Conservation (phyloP, 2,329 filamentous ascomycete species). For the Niveomyces coronatus region DNA sequence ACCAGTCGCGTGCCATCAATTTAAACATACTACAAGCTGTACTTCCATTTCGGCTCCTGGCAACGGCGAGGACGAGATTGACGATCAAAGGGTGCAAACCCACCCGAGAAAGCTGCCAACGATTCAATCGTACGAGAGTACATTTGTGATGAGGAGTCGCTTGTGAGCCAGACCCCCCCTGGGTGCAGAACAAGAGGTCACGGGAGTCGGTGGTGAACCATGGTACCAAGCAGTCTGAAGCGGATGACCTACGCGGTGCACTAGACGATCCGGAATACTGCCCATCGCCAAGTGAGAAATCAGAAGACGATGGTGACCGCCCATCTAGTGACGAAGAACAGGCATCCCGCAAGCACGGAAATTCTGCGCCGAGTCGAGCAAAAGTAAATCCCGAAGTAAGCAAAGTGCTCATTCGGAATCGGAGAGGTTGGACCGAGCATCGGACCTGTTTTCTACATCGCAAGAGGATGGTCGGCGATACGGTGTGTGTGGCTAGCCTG, state of each 20-base stretch:
- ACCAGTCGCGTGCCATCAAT: too few species aligned
- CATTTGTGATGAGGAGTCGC: background rate
- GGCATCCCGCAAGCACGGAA: background rate
- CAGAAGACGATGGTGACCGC: background rate
- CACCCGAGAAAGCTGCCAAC: background rate
- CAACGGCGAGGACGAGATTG: background rate
- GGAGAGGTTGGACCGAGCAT: background rate
- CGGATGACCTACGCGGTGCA: background rate
- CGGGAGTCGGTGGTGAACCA: background rate
- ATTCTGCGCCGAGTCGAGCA: background rate
- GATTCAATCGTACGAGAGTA: background rate
- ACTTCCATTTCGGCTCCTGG: background rate
- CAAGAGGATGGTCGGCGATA: background rate
- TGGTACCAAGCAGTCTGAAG: background rate
- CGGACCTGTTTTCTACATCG: background rate
- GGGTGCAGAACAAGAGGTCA: background rate
- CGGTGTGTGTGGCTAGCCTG: too few species aligned
- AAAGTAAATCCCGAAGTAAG: background rate
- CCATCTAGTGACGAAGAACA: background rate
- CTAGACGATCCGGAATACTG: conserved; percentile 4
- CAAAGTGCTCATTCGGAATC: background rate
- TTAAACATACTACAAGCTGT: too few species aligned
- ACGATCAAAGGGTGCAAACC: background rate
- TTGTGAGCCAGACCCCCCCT: background rate
- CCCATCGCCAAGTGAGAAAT: background rate